Conservation (phyloP, 192 early-diverging fungal species). For the Kappamyces sp. region DNA sequence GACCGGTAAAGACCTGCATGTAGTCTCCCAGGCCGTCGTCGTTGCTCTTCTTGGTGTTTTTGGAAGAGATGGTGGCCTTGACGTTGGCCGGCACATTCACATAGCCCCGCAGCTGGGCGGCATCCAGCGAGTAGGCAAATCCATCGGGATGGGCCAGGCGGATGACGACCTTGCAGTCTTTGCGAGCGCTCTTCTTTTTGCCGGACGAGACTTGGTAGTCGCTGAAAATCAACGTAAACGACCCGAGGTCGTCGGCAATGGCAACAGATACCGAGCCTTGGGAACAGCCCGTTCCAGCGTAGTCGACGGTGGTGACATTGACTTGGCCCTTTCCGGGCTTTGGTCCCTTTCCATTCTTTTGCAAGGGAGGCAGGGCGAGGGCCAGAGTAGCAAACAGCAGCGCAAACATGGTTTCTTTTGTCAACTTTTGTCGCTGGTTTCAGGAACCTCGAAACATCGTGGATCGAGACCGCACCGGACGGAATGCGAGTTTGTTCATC, state of each 20-base stretch:
- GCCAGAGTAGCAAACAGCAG: too few relatives aligned
- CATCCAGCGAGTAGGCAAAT: conserved; percentile 26
- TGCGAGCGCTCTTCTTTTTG: conserved; percentile 16
- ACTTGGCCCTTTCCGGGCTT: not conserved
- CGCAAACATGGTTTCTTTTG: too few relatives aligned
- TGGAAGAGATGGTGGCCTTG: not conserved
- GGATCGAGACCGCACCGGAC: too few relatives aligned
- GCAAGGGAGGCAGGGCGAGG: not conserved
- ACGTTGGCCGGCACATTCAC: conserved; percentile 20
- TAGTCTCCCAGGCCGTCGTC: not conserved
- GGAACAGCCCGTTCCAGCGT: conserved; percentile 14
- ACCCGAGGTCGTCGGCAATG: conserved; percentile 17
- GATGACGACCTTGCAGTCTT: conserved; percentile 29
- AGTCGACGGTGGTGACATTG: conserved; percentile 2
- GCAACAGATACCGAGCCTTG: not conserved
- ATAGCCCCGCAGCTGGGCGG: conserved; percentile 26
- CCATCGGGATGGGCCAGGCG: conserved; percentile 19
- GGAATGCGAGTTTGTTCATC: too few relatives aligned
- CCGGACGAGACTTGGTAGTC: conserved; percentile 17
- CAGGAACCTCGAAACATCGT: too few relatives aligned
- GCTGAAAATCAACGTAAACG: conserved; percentile 26
- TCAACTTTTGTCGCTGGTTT: too few relatives aligned
- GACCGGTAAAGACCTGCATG: not conserved
- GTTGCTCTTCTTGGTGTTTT: not conserved
- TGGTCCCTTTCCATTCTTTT: not conserved